phyloP scores from a whole-genome alignment of 768 basidiomycete species.

The Epithele typhae region DNA sequence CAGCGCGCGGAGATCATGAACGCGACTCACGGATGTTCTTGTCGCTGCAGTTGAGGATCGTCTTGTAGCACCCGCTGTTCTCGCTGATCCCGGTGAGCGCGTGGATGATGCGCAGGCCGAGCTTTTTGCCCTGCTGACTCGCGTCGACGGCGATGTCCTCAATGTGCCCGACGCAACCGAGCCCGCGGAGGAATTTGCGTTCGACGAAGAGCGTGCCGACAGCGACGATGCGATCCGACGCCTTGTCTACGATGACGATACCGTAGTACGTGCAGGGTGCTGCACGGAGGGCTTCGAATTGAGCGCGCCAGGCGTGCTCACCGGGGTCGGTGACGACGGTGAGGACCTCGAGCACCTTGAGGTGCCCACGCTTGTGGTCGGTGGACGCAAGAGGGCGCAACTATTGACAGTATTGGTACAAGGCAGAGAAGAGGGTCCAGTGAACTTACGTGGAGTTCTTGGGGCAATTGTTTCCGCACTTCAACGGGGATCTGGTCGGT shows the following conservation, averaged over 20 bases:
- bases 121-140: conserved; percentile 84
- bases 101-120: conserved; percentile 84
- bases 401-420: conserved; percentile 44
- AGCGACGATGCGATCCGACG: conserved; percentile 75
- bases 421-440: not conserved
- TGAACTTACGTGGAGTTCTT: conserved; percentile 60
- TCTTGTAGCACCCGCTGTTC: conserved; percentile 85
- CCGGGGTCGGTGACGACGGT: conserved; percentile 67
- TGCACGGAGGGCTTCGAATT: conserved; percentile 57
- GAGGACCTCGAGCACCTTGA: conserved; percentile 74
- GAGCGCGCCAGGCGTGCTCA: conserved; percentile 60
- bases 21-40: conserved; percentile 79
- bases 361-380: conserved; percentile 80
- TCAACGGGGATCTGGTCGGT: conserved; percentile 64
- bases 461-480: conserved; percentile 54
- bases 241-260: conserved; percentile 76
- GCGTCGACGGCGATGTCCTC: conserved; percentile 96
- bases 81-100: conserved; percentile 84
- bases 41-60: conserved; percentile 92
- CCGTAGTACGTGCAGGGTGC: conserved; percentile 69
- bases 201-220: conserved; percentile 86
- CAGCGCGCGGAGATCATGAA: not conserved
- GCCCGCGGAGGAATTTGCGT: conserved; percentile 85
- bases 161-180: conserved; percentile 91
- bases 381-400: conserved; percentile 86